Evolutionary conservation across 1,284 basidiomycete genomes (phyloP), one percentile per base, ranked within the genome.

Genomic region (Irpex lacteus): DNA sequence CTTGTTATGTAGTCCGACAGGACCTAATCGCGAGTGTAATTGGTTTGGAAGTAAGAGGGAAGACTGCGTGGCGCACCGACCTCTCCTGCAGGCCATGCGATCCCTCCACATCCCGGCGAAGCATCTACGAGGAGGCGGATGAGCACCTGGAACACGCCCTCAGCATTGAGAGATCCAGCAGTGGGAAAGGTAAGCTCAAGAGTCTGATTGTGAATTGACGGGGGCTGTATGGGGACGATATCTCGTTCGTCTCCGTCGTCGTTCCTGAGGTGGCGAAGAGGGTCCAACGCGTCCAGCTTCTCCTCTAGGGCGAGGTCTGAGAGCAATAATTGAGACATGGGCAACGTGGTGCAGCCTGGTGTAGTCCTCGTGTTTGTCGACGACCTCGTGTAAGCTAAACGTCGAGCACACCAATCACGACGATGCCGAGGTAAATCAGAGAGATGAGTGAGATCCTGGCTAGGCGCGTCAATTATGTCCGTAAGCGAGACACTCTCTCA

Each of bases 51-150:
- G 54, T 21, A 26, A 32, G 50, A 56, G 26, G 34, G 11, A 18
- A 34, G 26, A 32, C 6, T 36, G 8, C 32, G 8, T 36, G 21
- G 21, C 9, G 15, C 66, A 72, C 82, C 67, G 67, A 95, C 95
- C 84, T 96, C 88, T 67, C 95, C 95, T 11, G 95, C 92, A 3
- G 94, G 94, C 95, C 95, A 98, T 9, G 94, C 89, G 57, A 95
- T 85, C 0, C 95, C 95, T 13, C 95, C 95, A 74, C 96, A 98
- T 2, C 95, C 95, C 21, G 90, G 91, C 50, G 87, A 84, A 36
- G 93, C 88, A 73, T 96, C 93, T 2, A 95, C 83, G 38, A 79
- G 77, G 53, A 94, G 81, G 54, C 73, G 74, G 65, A 90, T 76
- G 1, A 75, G 70, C 66, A 87, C 71, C 54, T 73, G 70, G 61